Base-by-base conservation (phyloP, 2,329 filamentous ascomycete species). In the Cercospora brassicicola region DNA sequence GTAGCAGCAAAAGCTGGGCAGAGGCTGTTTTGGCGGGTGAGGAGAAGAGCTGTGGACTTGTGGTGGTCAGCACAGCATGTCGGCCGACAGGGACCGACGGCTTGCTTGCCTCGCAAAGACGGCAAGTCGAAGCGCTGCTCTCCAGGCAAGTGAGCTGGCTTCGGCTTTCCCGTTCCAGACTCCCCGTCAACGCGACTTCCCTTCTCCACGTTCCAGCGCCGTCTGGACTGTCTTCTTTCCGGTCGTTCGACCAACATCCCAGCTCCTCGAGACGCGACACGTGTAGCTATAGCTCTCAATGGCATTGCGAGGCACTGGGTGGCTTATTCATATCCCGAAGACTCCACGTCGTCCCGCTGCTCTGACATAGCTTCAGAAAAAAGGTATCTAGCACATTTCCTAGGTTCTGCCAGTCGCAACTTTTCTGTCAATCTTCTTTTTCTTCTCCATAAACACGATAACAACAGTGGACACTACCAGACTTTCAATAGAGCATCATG, bases 51-150 rank as follows among this genome's bases (percentile, higher is more conserved):
- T 30, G 62, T 59, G 53, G 57, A 36, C 48, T 23, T 56, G 51
- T 57, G 36, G 61, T 48, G 28, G 59, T 31, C 30, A 51, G 53
- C 33, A 64, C 33, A 63, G 60, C 28, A 26, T 61, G 67, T 63
- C 66, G 63, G 67, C 26, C 42, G 26, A 62, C 45, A 56, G 65
- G 63, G 39, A 39, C 60, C 48, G 36, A 30, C 28, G 26, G 28
- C 26, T 39, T 69, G 51, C 69, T 64, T 28, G 39, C 36, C 59
- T 31, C 11, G 65, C 61, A 51, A 39, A 31, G 55, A 55, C 62
- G 63, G 69, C 39, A 69, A 63, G 60, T 68, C 51, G 57, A 68
- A 69, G 67, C 69, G 67, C 69, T 42, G 20, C 15, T 11, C 18
- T 56, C 9, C 31, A 33, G 48, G 48, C 15, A 23, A 8, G 11